A percentile compares a stretch with the other conserved stretches of the same genome.
phyloP scores from a whole-genome alignment of 768 basidiomycete species.

The Aureoboletus auriporus region DNA sequence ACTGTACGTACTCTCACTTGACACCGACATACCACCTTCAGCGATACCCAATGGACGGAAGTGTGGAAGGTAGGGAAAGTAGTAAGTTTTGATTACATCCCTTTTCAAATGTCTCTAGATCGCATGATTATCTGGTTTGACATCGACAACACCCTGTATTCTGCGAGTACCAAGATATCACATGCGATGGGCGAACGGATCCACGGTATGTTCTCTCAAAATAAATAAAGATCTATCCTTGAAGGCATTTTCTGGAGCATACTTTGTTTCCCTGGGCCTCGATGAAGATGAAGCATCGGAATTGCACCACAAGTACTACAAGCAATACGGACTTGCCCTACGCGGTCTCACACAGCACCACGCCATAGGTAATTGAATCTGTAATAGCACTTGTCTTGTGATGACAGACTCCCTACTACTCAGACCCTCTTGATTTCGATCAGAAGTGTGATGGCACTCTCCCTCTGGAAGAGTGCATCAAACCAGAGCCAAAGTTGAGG shows the following conservation, averaged over 20 bases:
- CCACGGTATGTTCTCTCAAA: constrained; percentile 46
- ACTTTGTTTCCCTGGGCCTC: constrained; percentile 71
- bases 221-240: not conserved
- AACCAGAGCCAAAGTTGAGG: constrained; percentile 55
- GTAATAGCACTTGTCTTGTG: not conserved
- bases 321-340: constrained; percentile 77
- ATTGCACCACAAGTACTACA: constrained; percentile 71
- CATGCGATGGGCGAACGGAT: constrained; percentile 78
- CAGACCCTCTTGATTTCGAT: constrained; percentile 84
- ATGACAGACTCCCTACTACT: constrained; percentile 6
- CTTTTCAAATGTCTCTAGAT: constrained; percentile 33
- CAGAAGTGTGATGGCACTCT: constrained; percentile 78
- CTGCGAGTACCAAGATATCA: constrained; percentile 67
- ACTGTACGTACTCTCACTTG: not conserved
- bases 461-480: constrained; percentile 76
- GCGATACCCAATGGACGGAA: constrained; percentile 23
- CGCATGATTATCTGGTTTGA: constrained; percentile 73
- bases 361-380: constrained; percentile 50
- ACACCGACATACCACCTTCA: constrained; percentile 2
- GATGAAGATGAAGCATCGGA: constrained; percentile 62
- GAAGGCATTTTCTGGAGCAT: constrained; percentile 41
- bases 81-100: not conserved
- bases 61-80: constrained; percentile 21
- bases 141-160: constrained; percentile 88
- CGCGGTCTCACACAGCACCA: constrained; percentile 77